phyloP scores from a whole-genome alignment of 148 eudicot genomes.

The Rhododendron ovatum region DNA sequence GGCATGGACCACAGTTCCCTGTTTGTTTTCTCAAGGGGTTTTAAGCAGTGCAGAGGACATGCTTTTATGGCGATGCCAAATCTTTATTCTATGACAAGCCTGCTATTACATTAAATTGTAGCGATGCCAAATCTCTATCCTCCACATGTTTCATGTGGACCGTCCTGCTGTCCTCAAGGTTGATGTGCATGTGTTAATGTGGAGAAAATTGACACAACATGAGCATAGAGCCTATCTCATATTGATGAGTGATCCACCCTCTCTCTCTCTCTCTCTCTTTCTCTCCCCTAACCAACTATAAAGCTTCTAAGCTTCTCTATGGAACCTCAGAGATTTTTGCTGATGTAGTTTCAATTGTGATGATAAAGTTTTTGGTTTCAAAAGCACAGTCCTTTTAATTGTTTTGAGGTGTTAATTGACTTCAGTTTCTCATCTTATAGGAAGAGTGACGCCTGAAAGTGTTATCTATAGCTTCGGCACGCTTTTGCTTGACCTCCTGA shows the following conservation, averaged over 20 bases:
- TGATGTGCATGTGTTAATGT: background rate
- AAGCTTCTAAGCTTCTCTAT: background rate
- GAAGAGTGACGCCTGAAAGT: constrained; percentile 94
- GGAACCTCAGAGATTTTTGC: background rate
- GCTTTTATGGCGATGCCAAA: background rate
- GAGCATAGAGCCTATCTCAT: background rate
- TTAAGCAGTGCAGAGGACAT: background rate
- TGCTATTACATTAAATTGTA: background rate
- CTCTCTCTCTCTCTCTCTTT: background rate
- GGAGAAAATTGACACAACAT: background rate
- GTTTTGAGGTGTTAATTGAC: background rate
- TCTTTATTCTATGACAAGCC: background rate
- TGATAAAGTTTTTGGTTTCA: background rate
- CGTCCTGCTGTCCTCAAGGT: background rate
- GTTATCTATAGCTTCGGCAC: constrained; percentile 95
- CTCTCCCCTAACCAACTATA: background rate
- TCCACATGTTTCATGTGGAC: background rate
- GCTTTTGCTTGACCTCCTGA: constrained; percentile 88
- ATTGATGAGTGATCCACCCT: background rate
- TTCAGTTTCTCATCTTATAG: constrained; percentile 21
- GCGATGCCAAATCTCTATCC: no score
- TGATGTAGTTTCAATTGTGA: background rate
- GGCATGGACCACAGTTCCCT: background rate
- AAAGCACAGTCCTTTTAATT: background rate
- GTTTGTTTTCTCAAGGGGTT: background rate